Percentiles rank a stretch among this genome's conserved stretches.
Evolutionary conservation across 2,329 filamentous ascomycete species (phyloP).

Genomic region (Ophiostoma sp.): DNA sequence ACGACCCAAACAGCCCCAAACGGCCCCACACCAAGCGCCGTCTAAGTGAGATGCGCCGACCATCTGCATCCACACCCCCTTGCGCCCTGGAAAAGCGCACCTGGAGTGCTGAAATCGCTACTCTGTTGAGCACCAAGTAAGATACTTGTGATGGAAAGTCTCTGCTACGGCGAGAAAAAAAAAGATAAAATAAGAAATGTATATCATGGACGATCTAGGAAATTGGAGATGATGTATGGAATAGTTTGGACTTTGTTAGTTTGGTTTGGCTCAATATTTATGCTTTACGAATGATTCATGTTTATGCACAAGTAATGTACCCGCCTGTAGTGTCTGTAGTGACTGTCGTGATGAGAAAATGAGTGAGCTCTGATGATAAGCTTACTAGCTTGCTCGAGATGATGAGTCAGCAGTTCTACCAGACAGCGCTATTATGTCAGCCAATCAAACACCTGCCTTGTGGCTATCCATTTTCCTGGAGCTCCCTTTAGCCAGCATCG

Average conservation of each 20-base stretch:
- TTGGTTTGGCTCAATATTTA: neutral
- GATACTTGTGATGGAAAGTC: neutral
- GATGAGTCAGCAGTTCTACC: too few relatives aligned
- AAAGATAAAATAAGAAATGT: neutral
- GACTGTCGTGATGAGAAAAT: too few relatives aligned
- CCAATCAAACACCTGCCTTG: neutral
- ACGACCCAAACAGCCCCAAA: neutral
- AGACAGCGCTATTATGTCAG: conserved; percentile 1
- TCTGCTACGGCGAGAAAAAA: conserved; percentile 4
- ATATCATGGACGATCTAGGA: conserved; percentile 3
- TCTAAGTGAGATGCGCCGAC: conserved; percentile 1
- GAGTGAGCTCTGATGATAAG: too few relatives aligned
- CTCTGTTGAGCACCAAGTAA: conserved; percentile 3
- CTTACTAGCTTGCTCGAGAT: too few relatives aligned
- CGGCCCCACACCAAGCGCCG: neutral
- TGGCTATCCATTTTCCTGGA: conserved; percentile 9
- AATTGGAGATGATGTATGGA: neutral
- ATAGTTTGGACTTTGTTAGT: conserved; percentile 6
- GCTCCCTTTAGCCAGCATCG: conserved; percentile 1
- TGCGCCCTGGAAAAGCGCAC: neutral
- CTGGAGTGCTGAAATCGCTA: neutral
- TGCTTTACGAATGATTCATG: neutral
- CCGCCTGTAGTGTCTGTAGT: too few relatives aligned
- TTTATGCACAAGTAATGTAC: too few relatives aligned
- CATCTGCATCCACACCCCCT: neutral